These are phyloP conservation scores for Salvia sclarea DNA, from an alignment of 305 asterid species.

Conservation along the genomic window DNA sequence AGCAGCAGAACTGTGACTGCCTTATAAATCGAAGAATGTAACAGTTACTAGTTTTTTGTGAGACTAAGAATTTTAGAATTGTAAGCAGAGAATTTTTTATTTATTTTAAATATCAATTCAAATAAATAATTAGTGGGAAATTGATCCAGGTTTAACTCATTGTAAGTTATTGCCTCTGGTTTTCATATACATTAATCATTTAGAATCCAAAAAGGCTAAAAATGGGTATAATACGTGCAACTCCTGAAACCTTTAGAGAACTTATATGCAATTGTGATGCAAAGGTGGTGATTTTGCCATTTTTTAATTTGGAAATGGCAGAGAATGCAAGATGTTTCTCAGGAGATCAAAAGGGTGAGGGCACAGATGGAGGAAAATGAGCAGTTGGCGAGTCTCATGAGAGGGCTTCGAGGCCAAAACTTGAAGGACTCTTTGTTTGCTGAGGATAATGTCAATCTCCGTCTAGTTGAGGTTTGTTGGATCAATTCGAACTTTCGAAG, in stretches of 20 bases:
- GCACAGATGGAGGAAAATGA: slow-evolving; percentile 99
- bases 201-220: slow-evolving; percentile 5
- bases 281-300: slow-evolving; percentile 23
- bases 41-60: background rate
- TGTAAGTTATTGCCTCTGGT: background rate
- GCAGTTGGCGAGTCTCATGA: slow-evolving; percentile 81
- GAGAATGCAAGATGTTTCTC: slow-evolving; percentile 90
- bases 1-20: slow-evolving; percentile 5
- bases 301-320: slow-evolving; percentile 44
- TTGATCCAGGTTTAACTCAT: background rate
- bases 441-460: slow-evolving; percentile 78
- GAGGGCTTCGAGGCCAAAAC: slow-evolving; percentile 96
- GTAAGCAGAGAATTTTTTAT: background rate
- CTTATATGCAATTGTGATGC: slow-evolving; percentile 8
- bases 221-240: background rate
- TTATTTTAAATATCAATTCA: background rate
- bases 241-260: background rate
- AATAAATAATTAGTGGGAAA: background rate
- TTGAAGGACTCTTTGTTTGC: slow-evolving; percentile 79
- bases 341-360: slow-evolving; percentile 90
- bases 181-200: background rate
- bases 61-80: background rate
- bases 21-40: slow-evolving; percentile 1
- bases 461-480: slow-evolving; percentile 81
- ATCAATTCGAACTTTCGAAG: slow-evolving; percentile 23